phyloP scores from a whole-genome alignment of 75 land plant genomes.

The Picea sitchensis region DNA sequence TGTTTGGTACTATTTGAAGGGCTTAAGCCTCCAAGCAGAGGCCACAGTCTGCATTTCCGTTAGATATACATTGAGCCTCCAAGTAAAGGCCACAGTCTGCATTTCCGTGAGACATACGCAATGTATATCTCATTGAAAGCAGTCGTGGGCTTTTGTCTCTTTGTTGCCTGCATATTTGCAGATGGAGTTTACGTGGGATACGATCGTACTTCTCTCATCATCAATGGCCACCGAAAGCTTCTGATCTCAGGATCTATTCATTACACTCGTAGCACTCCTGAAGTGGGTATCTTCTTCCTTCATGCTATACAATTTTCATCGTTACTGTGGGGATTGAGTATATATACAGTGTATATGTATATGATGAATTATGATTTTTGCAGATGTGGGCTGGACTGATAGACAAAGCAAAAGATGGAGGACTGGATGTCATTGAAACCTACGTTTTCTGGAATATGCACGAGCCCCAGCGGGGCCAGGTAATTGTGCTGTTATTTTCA shows the following conservation, averaged over 20 bases:
- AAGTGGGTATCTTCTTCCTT: not conserved
- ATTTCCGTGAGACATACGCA: not conserved
- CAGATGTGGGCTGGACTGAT: constrained; percentile 43
- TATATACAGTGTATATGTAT: too few species aligned
- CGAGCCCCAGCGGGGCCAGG: constrained; percentile 26
- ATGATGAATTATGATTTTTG: too few species aligned
- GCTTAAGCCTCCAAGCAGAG: not conserved
- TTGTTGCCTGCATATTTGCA: not conserved
- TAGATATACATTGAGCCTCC: not conserved
- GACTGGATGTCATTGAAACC: constrained; percentile 30
- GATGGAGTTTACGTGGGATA: constrained; percentile 2
- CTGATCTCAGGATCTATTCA: constrained; percentile 29
- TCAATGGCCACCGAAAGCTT: constrained; percentile 20
- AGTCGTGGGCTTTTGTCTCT: not conserved
- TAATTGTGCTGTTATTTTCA: not conserved
- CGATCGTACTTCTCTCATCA: constrained; percentile 15
- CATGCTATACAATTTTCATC: too few species aligned
- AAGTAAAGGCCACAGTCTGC: not conserved
- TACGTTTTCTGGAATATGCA: constrained; percentile 39
- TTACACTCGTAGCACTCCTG: constrained; percentile 22
- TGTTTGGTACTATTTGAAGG: not conserved
- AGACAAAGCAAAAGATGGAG: constrained; percentile 27
- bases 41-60: not conserved
- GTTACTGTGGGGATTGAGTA: too few species aligned
- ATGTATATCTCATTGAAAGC: not conserved